Percentiles rank a stretch among this genome's conserved stretches.
Evolutionary conservation across 2,329 filamentous ascomycete genomes (phyloP).

Genomic region (Microsporum ferrugineum): DNA sequence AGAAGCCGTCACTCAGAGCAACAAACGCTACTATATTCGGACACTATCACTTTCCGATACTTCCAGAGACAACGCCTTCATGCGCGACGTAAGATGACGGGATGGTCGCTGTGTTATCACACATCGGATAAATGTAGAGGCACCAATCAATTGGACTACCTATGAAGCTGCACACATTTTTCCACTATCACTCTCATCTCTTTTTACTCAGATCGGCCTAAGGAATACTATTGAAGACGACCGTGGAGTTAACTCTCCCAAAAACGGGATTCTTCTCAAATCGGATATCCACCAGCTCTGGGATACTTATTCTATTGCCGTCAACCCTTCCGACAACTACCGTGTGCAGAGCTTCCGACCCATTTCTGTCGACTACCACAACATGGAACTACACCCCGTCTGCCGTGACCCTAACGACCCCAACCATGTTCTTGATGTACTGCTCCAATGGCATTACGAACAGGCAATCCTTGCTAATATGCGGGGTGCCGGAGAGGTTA

Average conservation of each 20-base stretch:
- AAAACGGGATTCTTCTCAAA: constrained; percentile 21
- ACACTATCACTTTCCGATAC: background rate
- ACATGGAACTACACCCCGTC: background rate
- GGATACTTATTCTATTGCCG: constrained; percentile 17
- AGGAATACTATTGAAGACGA: constrained; percentile 4
- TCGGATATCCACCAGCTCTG: constrained; percentile 16
- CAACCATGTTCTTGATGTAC: background rate
- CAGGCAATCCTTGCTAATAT: constrained; percentile 16
- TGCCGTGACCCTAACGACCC: background rate
- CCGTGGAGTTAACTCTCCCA: constrained; percentile 17
- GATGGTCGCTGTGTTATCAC: constrained; percentile 9
- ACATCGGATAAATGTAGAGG: background rate
- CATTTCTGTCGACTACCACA: constrained; percentile 9
- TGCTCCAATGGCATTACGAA: constrained; percentile 18
- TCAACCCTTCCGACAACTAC: constrained; percentile 19
- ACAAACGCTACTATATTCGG: background rate
- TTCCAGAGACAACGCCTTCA: background rate
- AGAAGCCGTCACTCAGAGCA: background rate
- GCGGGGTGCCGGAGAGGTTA: constrained; percentile 9
- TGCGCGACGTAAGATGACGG: background rate
- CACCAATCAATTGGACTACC: background rate
- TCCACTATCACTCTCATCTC: constrained; percentile 6
- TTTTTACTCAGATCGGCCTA: constrained; percentile 14
- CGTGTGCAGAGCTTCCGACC: constrained; percentile 18
- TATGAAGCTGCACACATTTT: constrained; percentile 21